Percentiles rank a stretch among this genome's conserved stretches.
Evolutionary conservation across 2,329 filamentous ascomycete species (phyloP).

Genomic region (Ophiostoma australiae): DNA sequence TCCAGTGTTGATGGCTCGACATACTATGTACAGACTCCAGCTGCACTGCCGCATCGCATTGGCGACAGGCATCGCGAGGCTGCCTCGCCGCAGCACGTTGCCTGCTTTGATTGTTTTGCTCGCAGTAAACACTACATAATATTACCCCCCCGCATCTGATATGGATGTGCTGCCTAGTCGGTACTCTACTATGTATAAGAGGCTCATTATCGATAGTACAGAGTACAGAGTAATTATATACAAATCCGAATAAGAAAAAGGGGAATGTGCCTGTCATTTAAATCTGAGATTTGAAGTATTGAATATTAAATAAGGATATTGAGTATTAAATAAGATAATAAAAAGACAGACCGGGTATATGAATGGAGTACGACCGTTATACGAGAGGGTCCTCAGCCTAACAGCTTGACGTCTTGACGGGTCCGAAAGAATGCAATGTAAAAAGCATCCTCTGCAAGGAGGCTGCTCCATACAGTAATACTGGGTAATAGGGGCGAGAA

Average conservation of each 20-base stretch:
- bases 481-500: no score
- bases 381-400: no score
- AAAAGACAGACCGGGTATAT: no score
- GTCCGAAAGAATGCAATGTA: no score
- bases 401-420: no score
- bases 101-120: no score
- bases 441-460: no score
- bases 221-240: neutral
- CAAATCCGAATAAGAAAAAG: neutral
- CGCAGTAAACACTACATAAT: neutral
- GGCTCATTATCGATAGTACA: neutral
- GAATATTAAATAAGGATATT: neutral
- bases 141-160: neutral
- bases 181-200: no score
- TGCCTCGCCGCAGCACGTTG: neutral
- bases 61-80: conserved; percentile 1
- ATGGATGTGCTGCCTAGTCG: no score
- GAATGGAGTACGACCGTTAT: neutral
- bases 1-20: neutral
- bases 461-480: no score
- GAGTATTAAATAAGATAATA: no score
- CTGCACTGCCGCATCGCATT: neutral
- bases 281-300: neutral
- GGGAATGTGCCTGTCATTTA: conserved; percentile 2
- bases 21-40: no score